Conservation (phyloP, 2,329 filamentous ascomycete genomes). For the Microsporum canis region DNA sequence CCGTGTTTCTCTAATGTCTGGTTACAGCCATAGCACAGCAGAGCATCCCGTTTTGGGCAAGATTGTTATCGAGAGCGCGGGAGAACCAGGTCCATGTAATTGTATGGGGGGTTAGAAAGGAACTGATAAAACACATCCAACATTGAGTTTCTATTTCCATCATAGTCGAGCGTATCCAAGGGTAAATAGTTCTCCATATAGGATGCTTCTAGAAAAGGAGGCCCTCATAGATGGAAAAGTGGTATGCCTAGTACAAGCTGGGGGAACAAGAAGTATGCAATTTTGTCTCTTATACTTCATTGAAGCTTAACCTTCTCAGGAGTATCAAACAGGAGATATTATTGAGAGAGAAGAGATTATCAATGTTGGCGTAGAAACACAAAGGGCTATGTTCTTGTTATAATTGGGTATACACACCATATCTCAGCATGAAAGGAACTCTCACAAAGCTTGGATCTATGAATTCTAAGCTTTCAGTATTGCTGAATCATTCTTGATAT, state of each 20-base stretch:
- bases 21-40: too few relatives aligned
- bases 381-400: slow-evolving; percentile 2
- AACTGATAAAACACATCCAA: background rate
- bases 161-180: background rate
- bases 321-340: background rate
- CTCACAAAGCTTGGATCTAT: background rate
- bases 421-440: background rate
- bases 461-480: background rate
- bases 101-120: background rate
- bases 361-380: background rate
- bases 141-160: background rate
- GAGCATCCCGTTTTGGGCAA: background rate
- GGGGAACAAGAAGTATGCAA: background rate
- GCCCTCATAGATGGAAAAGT: background rate
- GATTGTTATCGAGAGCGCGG: background rate
- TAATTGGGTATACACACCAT: background rate
- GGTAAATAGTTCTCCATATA: background rate
- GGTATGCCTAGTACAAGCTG: background rate
- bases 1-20: too few relatives aligned
- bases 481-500: background rate
- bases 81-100: background rate
- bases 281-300: background rate
- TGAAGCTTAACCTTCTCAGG: background rate
- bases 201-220: background rate
- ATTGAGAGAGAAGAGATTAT: background rate